A percentile compares a stretch with the other conserved stretches of the same genome.
phyloP scores from a whole-genome alignment of 2,329 filamentous ascomycete genomes.

The Xylariaceae sp. region DNA sequence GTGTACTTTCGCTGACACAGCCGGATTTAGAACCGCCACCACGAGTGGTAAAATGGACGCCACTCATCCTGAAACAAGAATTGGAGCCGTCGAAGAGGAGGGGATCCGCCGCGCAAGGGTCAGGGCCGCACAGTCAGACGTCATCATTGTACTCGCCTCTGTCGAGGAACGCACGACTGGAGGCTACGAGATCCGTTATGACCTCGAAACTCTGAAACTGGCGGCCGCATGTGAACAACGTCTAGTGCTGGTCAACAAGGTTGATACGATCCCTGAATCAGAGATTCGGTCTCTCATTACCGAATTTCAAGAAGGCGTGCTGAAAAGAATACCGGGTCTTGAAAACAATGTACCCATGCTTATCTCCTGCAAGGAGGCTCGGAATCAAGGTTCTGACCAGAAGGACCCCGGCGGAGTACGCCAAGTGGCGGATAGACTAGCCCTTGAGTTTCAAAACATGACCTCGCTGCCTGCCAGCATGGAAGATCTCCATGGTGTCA shows the following conservation, averaged over 20 bases:
- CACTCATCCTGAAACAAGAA: slow-evolving; percentile 29
- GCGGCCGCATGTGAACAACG: slow-evolving; percentile 45
- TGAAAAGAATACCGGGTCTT: slow-evolving; percentile 39
- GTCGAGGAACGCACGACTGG: slow-evolving; percentile 49
- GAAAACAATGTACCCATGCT: slow-evolving; percentile 41
- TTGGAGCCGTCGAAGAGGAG: slow-evolving; percentile 78
- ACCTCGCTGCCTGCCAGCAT: slow-evolving; percentile 66
- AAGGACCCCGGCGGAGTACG: slow-evolving; percentile 62
- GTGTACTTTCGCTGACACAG: slow-evolving; percentile 92
- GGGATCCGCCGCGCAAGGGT: slow-evolving; percentile 82
- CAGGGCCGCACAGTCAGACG: slow-evolving; percentile 75
- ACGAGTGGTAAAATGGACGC: slow-evolving; percentile 10
- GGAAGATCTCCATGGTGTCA: slow-evolving; percentile 83
- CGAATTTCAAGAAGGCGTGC: slow-evolving; percentile 37
- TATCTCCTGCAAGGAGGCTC: slow-evolving; percentile 67
- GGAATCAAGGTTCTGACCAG: slow-evolving; percentile 31
- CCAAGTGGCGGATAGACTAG: slow-evolving; percentile 60
- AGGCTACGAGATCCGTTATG: slow-evolving; percentile 44
- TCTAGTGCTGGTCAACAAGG: slow-evolving; percentile 59
- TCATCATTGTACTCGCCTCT: slow-evolving; percentile 76
- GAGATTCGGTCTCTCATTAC: slow-evolving; percentile 37
- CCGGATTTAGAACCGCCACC: slow-evolving; percentile 63
- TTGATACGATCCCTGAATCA: slow-evolving; percentile 41
- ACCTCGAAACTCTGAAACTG: slow-evolving; percentile 51
- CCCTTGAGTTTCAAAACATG: slow-evolving; percentile 63